Evolutionary conservation across 108 stramenopile species (phyloP), one percentile per base, ranked within the genome.

Genomic region (Epipyxis sp.): DNA sequence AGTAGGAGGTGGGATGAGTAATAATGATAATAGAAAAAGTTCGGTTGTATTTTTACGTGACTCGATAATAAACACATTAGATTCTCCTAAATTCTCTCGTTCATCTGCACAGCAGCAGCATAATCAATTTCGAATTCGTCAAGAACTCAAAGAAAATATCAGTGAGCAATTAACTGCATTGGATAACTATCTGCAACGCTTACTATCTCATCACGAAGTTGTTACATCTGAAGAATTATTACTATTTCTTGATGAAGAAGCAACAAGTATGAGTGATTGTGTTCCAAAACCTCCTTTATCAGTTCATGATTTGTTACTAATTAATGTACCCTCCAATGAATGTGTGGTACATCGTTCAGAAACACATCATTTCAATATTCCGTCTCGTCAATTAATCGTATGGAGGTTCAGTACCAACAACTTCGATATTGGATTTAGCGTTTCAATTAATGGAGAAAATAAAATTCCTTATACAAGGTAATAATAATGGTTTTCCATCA

Each of bases 211-310:
- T 37, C 61, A 3, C 13, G 61, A 65, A 37, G 6, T 65, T 10
- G 6, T 65, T 16, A 65, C 61, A 37, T 65, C 61, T 10, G 61
- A 65, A 10, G 34, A 35, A 6, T 37, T 65, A 37, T 32, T 32
- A 6, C 6, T 65, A 10, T 65, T 65, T 65, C 25, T 65, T 6
- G 61, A 65, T 37, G 61, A 65, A 65, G 61, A 65, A 37, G 34
- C 34, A 10, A 25, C 35, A 10, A 25, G 25, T 37, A 13, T 65
- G 61, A 32, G 20, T 6, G 3, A 13, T 6, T 10, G 6, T 37
- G 61, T 65, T 32, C 10, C 34, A 35, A 16, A 16, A 10, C 61
- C 61, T 6, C 34, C 35, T 29, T 37, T 65, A 29, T 32, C 61
- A 6, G 25, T 25, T 3, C 3, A 3, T 65, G 61, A 65, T 32